Conservation (phyloP, 2,329 filamentous ascomycete species). For the Botryotinia globosa region DNA sequence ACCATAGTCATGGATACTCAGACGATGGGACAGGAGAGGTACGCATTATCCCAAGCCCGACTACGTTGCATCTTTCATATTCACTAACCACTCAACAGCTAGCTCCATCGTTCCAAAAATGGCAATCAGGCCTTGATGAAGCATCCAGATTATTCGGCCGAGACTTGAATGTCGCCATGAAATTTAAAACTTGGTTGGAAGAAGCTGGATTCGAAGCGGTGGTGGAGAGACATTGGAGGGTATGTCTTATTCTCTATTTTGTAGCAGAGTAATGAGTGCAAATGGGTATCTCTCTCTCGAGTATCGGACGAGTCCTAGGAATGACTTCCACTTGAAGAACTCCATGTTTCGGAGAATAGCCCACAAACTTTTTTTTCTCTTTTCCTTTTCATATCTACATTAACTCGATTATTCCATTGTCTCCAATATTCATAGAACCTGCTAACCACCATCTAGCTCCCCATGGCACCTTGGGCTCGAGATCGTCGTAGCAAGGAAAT, state of each 20-base stretch:
- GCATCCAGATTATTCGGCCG: constrained; percentile 41
- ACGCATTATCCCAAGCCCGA: neutral
- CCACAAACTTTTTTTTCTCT: neutral
- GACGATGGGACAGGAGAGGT: constrained; percentile 11
- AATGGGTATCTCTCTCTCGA: neutral
- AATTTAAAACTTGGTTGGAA: constrained; percentile 33
- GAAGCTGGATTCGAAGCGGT: constrained; percentile 41
- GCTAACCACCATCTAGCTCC: constrained; percentile 17
- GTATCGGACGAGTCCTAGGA: too few relatives aligned
- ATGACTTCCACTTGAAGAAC: too few relatives aligned
- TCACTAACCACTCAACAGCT: constrained; percentile 1
- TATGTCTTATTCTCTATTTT: neutral
- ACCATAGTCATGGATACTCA: constrained; percentile 6
- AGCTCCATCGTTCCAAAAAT: constrained; percentile 25
- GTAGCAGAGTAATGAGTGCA: neutral
- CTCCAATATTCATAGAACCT: accelerated
- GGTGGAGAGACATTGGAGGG: constrained; percentile 18
- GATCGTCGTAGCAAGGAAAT: constrained; percentile 39
- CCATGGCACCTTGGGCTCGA: constrained; percentile 41
- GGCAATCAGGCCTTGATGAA: constrained; percentile 25
- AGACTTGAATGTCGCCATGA: constrained; percentile 26
- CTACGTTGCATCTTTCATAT: neutral
- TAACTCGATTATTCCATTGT: neutral
- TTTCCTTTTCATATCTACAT: neutral
- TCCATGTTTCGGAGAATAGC: neutral